Conservation (phyloP, 441 rosid species). For the Aleurites moluccanus region DNA sequence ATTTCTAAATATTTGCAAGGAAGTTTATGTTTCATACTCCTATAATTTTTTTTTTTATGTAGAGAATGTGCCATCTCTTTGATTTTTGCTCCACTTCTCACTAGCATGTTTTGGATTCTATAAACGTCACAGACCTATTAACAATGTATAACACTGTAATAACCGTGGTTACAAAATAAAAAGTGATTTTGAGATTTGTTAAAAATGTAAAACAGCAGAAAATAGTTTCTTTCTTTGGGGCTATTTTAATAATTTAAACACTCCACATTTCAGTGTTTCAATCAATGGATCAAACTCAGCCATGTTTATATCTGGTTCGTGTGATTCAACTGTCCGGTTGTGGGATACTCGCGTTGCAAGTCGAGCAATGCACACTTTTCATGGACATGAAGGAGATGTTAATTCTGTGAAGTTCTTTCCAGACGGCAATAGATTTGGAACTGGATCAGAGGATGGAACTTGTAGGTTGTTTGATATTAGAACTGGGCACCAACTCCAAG, state of each 20-base stretch:
- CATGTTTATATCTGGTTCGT: constrained; percentile 91
- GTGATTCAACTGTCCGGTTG: constrained; percentile 82
- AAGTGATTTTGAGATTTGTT: neutral
- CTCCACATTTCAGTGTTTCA: constrained; percentile 66
- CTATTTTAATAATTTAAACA: constrained; percentile 14
- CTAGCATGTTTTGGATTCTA: neutral
- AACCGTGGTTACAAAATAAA: neutral
- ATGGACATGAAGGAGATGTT: constrained; percentile 97
- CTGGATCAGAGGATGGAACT: constrained; percentile 96
- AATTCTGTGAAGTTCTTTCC: constrained; percentile 93
- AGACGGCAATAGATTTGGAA: constrained; percentile 96
- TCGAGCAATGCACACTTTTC: constrained; percentile 80
- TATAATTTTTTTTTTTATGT: neutral
- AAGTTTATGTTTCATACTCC: neutral
- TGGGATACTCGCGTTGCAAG: constrained; percentile 99
- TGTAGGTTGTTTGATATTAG: constrained; percentile 93
- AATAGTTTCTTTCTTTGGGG: constrained; percentile 7
- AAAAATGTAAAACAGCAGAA: neutral
- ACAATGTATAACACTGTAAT: neutral
- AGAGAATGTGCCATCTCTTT: neutral
- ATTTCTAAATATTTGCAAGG: too few relatives aligned
- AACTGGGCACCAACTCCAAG: constrained; percentile 93
- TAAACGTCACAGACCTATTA: neutral
- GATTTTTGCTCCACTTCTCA: neutral
- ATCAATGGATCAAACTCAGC: constrained; percentile 71